A percentile compares a stretch with the other conserved stretches of the same genome.
Evolutionary conservation across 2,329 filamentous ascomycete species (phyloP).

Genomic region (Clonostachys rosea): DNA sequence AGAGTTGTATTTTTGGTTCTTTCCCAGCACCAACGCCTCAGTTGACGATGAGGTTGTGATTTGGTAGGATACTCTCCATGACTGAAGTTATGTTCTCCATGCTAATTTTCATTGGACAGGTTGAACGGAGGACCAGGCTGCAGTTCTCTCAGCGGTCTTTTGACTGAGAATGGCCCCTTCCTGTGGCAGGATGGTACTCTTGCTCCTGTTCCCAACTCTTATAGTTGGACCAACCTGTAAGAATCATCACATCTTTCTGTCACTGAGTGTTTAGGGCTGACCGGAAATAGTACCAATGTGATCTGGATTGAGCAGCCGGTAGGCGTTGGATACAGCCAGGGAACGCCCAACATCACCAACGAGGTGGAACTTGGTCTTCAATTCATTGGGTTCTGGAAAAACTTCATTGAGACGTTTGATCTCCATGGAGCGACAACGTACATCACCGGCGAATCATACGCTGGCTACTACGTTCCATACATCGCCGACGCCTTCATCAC

Average conservation of each 20-base stretch:
- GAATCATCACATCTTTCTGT: not conserved
- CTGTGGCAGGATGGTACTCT: slow-evolving; percentile 67
- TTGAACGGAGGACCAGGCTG: slow-evolving; percentile 64
- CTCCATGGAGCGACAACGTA: slow-evolving; percentile 66
- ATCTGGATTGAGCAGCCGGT: slow-evolving; percentile 70
- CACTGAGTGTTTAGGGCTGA: not conserved
- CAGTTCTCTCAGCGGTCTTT: slow-evolving; percentile 59
- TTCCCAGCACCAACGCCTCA: slow-evolving; percentile 46
- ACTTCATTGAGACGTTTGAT: slow-evolving; percentile 68
- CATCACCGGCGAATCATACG: slow-evolving; percentile 68
- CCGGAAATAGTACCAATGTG: slow-evolving; percentile 54
- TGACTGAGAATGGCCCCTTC: slow-evolving; percentile 77
- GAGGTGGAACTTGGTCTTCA: slow-evolving; percentile 66
- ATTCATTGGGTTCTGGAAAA: slow-evolving; percentile 75
- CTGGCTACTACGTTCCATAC: slow-evolving; percentile 65
- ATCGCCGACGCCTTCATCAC: slow-evolving; percentile 71
- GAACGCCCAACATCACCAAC: slow-evolving; percentile 56
- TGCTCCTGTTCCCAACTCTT: slow-evolving; percentile 60
- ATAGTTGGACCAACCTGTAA: slow-evolving; percentile 65
- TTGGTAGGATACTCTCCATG: slow-evolving; percentile 36
- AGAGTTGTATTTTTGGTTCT: slow-evolving; percentile 64
- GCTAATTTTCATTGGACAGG: slow-evolving; percentile 17
- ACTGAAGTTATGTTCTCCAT: too few relatives aligned
- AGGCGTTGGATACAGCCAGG: slow-evolving; percentile 65
- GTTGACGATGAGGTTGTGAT: slow-evolving; percentile 56